Conservation (phyloP, 1,284 basidiomycete genomes). For the Cutaneotrichosporon arboriforme region DNA sequence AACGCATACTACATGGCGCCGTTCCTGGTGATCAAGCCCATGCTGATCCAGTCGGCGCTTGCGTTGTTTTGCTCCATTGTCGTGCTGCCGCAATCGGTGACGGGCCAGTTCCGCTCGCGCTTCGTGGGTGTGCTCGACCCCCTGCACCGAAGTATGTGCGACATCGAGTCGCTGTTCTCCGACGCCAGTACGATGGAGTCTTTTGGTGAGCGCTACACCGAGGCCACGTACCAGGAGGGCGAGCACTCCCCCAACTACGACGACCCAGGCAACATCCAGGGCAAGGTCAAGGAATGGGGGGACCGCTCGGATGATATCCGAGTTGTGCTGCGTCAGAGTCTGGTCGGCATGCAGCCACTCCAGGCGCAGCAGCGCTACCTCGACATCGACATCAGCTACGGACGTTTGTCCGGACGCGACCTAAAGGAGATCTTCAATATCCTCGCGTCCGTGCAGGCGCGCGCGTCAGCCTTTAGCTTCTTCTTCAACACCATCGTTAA, state of each 20-base stretch:
- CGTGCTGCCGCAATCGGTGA: constrained; percentile 45
- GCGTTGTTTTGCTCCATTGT: constrained; percentile 30
- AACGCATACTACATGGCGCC: constrained; percentile 31
- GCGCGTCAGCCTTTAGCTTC: constrained; percentile 42
- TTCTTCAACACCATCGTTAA: constrained; percentile 46
- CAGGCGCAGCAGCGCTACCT: constrained; percentile 42
- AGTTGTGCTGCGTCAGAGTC: constrained; percentile 26
- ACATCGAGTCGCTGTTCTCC: constrained; percentile 34
- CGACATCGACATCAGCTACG: constrained; percentile 40
- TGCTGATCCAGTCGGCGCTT: constrained; percentile 41
- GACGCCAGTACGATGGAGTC: constrained; percentile 7
- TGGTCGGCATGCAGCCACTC: constrained; percentile 37
- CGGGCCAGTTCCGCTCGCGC: constrained; percentile 38
- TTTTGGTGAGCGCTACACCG: background rate
- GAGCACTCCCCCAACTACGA: background rate
- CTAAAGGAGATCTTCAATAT: constrained; percentile 35
- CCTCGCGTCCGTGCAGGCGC: constrained; percentile 36
- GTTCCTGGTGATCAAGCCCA: constrained; percentile 42
- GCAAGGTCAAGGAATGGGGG: constrained; percentile 32
- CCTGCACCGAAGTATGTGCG: constrained; percentile 24
- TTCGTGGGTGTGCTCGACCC: constrained; percentile 36
- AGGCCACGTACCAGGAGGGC: background rate
- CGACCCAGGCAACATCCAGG: background rate
- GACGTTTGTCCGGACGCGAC: constrained; percentile 39
- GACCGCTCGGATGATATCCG: constrained; percentile 31